Evolutionary conservation across 305 asterid species (phyloP).

Genomic region (Petunia hybrid): DNA sequence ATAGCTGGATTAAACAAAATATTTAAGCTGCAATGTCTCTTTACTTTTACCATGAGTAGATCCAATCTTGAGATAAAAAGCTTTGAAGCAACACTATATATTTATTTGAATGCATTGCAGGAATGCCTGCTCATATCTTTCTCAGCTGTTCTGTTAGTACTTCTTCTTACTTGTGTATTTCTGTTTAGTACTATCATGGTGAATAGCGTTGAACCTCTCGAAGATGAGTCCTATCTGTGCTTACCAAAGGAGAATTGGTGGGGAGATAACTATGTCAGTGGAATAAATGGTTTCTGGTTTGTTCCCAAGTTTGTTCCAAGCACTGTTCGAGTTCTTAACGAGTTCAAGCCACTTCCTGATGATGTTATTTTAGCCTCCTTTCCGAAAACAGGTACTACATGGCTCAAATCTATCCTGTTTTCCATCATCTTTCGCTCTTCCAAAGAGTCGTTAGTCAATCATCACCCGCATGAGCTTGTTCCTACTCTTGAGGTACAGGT

Average conservation of each 20-base stretch:
- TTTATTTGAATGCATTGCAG: too few relatives aligned
- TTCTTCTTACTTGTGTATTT: too few relatives aligned
- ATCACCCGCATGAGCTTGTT: conserved; percentile 46
- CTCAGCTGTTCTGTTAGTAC: too few relatives aligned
- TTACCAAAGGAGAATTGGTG: conserved; percentile 42
- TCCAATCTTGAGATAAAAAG: too few relatives aligned
- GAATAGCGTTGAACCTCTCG: too few relatives aligned
- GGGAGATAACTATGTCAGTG: conserved; percentile 41
- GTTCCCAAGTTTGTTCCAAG: conserved; percentile 35
- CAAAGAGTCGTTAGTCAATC: conserved; percentile 24
- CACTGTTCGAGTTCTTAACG: conserved; percentile 32
- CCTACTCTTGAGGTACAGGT: conserved; percentile 51
- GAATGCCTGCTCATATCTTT: too few relatives aligned
- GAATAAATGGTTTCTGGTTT: conserved; percentile 50
- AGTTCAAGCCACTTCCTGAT: too few relatives aligned
- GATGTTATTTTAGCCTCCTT: conserved; percentile 33
- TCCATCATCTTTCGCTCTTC: conserved; percentile 15
- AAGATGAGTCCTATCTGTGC: conserved; percentile 18
- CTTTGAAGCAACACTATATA: too few relatives aligned
- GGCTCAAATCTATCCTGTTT: conserved; percentile 51
- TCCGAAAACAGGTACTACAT: conserved; percentile 59
- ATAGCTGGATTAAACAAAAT: too few relatives aligned
- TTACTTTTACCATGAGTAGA: too few relatives aligned
- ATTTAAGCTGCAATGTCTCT: too few relatives aligned
- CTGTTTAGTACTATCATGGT: too few relatives aligned